A percentile compares a stretch with the other conserved stretches of the same genome.
Conservation (phyloP, 805 yeast genomes). For the Starmerella bacillaris region DNA sequence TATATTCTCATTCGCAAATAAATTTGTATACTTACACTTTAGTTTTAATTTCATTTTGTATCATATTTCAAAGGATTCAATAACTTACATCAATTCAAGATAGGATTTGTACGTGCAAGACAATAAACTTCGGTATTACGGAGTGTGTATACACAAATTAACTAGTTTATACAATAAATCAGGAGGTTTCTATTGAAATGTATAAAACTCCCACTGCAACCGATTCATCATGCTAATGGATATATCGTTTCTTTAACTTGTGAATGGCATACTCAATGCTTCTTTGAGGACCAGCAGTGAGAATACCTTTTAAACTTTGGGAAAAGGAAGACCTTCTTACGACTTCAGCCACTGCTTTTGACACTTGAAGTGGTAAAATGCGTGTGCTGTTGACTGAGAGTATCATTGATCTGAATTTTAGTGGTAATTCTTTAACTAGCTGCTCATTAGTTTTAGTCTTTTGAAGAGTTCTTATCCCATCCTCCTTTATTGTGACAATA, state of each 20-base stretch:
- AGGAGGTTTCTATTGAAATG: no score
- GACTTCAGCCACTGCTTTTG: conserved; percentile 32
- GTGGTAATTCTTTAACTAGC: conserved; percentile 33
- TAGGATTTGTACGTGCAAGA: no score
- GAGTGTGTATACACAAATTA: no score
- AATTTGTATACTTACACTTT: no score
- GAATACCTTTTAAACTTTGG: conserved; percentile 66
- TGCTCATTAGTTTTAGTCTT: conserved; percentile 7
- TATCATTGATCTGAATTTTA: conserved; percentile 29
- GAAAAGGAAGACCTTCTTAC: conserved; percentile 51
- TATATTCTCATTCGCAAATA: conserved; percentile 73
- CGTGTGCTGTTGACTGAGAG: conserved; percentile 16
- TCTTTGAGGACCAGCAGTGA: conserved; percentile 53
- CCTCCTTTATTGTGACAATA: conserved; percentile 11
- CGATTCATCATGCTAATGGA: no score
- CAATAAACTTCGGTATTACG: no score
- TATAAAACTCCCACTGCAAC: no score
- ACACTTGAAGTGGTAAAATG: conserved; percentile 19
- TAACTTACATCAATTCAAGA: no score
- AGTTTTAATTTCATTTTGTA: no score
- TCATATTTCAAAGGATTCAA: no score
- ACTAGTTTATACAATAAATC: no score
- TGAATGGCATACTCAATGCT: conserved; percentile 14
- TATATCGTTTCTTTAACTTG: conserved; percentile 15
- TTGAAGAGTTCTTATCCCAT: background rate